Percentiles rank a stretch among this genome's conserved stretches.
These are phyloP conservation scores for Cyclostephanos tholiformis DNA, from an alignment of 108 stramenopile species.

Conservation along the genomic window DNA sequence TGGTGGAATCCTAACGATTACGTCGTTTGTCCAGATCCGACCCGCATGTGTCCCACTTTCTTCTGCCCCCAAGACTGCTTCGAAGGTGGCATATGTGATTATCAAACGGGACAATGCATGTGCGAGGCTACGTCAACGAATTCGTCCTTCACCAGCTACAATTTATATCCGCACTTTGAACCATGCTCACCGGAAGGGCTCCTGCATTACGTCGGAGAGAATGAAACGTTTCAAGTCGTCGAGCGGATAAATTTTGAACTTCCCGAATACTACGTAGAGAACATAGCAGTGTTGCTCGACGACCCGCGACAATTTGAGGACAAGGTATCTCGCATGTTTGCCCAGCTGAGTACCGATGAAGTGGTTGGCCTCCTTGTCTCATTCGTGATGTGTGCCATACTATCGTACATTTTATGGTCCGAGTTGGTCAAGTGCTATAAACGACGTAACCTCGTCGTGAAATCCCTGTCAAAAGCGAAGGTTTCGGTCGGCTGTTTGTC, in stretches of 20 bases:
- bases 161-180: slow-evolving; percentile 25
- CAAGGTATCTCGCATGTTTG: slow-evolving; percentile 50
- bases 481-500: slow-evolving; percentile 34
- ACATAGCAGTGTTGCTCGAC: slow-evolving; percentile 40
- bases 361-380: slow-evolving; percentile 53
- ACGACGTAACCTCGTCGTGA: slow-evolving; percentile 13
- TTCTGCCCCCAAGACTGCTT: slow-evolving; percentile 82
- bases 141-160: slow-evolving; percentile 33
- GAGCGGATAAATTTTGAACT: slow-evolving; percentile 46
- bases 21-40: slow-evolving; percentile 74
- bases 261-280: slow-evolving; percentile 48
- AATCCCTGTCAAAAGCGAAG: slow-evolving; percentile 31
- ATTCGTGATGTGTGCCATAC: slow-evolving; percentile 40
- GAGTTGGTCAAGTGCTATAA: slow-evolving; percentile 40
- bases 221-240: slow-evolving; percentile 24
- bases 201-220: neutral
- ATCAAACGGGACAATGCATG: slow-evolving; percentile 65
- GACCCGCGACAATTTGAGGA: slow-evolving; percentile 50
- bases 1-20: slow-evolving; percentile 57
- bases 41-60: slow-evolving; percentile 79
- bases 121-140: slow-evolving; percentile 46
- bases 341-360: slow-evolving; percentile 48
- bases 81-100: slow-evolving; percentile 75
- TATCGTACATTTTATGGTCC: slow-evolving; percentile 34
- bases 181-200: slow-evolving; percentile 28